Evolutionary conservation across 148 eudicot genomes (phyloP), one percentile per base, ranked within the genome.

Genomic region (Silene conica): DNA sequence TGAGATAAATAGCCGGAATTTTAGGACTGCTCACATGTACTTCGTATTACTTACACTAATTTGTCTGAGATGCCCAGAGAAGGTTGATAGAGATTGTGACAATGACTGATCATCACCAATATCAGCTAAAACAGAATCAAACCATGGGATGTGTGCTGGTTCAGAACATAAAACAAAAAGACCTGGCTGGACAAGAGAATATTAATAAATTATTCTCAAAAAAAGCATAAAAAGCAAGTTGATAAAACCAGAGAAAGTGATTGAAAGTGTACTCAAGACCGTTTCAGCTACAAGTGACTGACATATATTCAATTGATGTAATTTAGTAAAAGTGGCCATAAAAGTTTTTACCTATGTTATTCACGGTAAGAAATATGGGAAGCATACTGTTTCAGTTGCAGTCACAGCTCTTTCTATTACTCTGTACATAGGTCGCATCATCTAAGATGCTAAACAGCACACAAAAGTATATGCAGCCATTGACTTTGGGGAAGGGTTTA

Each of bases 31-130:
- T 67, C 9, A 46, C 45, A 64, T 58, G 43, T 38, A 38, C 43
- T 38, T 25, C n/a, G 72, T 48, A 68, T 68, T 54, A 84, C 99
- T 89, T 81, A 95, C 99, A 77, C 87, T 92, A 59, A 90, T 90
- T 85, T 90, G 97, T 79, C 89, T 92, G 84, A 95, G 88, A 86
- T 95, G 99, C 68, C 97, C 97, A 34, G 99, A 90, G 79, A 95
- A 95, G 70, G 99, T 95, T 82, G 99, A 95, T 69, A 95, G 73
- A 74, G 99, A 95, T 69, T 95, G 97, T 70, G 97, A 87, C 79
- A 95, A 73, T 73, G 99, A 95, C 75, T 95, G 99, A 57, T 87
- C 96, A 83, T 95, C 99, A 70, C 99, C 97, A 82, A 95, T 95
- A 86, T 95, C 99, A 80, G 99, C 99, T 78, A 85, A 86, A 80